Conservation (phyloP, 2,329 filamentous ascomycete genomes). For the Thelonectria discophora region DNA sequence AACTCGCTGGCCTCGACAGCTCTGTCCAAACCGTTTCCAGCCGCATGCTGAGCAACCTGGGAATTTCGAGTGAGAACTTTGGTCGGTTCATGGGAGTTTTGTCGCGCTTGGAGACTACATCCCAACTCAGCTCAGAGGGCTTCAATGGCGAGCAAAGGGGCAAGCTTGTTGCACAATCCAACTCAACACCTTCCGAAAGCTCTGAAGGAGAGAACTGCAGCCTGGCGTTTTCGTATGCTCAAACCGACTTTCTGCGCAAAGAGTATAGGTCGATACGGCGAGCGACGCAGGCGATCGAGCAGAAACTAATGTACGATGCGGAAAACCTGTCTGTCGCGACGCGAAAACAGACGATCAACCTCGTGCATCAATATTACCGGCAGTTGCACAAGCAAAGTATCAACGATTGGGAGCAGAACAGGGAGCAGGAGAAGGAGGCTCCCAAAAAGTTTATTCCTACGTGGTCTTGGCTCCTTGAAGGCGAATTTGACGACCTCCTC, state of each 20-base stretch:
- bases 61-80: conserved; percentile 37
- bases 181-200: background rate
- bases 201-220: background rate
- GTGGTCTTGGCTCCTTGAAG: background rate
- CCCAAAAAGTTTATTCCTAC: background rate
- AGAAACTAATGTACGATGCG: conserved; percentile 45
- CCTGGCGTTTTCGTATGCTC: background rate
- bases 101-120: conserved; percentile 22
- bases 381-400: conserved; percentile 10
- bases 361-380: conserved; percentile 38
- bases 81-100: conserved; percentile 38
- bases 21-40: conserved; percentile 16
- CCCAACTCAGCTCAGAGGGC: conserved; percentile 10
- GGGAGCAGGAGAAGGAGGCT: conserved; percentile 1
- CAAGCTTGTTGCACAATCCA: background rate
- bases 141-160: background rate
- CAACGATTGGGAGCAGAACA: conserved; percentile 16
- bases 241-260: conserved; percentile 37
- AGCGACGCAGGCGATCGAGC: conserved; percentile 45
- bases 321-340: conserved; percentile 41
- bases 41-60: conserved; percentile 38
- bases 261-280: conserved; percentile 41
- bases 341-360: conserved; percentile 43
- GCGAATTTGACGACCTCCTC: background rate
- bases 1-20: conserved; percentile 47